Evolutionary conservation across 345 rosid species (phyloP), one percentile per base, ranked within the genome.

Genomic region (Hibiscus trionum): DNA sequence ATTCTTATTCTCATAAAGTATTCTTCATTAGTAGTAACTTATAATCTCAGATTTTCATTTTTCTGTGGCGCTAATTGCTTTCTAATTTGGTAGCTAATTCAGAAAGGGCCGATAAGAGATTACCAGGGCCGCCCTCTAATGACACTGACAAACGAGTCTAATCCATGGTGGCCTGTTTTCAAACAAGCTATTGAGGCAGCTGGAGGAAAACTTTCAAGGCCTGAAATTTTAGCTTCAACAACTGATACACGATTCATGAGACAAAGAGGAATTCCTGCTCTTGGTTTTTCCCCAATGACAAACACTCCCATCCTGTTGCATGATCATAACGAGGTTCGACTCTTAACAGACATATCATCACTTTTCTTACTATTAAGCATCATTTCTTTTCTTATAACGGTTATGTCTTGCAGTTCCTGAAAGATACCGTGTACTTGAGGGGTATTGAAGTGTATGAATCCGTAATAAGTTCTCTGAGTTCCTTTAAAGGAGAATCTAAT

Each of bases 161-260:
- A 91, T 83, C 96, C 93, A 3, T 91, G 97, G 98, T 94, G 98
- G 96, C 53, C 81, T 72, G 82, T 86, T 69, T 94, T 94, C 82
- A 88, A 83, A 72, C 79, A 83, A 82, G 92, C 89, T 73, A 81
- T 91, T 17, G 78, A 72, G 69, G 91, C 90, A 62, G 87, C 83
- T 37, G 97, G 97, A 74, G 96, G 89, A 71, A 88, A 83, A 78
- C 92, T 91, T 33, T 83, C 85, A 24, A 88, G 86, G 77, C 92
- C 99, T 39, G 98, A 94, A 80, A 91, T 94, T 24, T 83, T 91
- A 82, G 24, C 90, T 71, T 94, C 99, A 42, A 94, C 99, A 44
- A 90, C 97, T 10, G 99, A 94, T 84, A 82, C 96, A 77, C 82
- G 88, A 16, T 90, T n/a, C 66, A 56, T 88, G 31, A 84, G 97